phyloP scores from a whole-genome alignment of 768 basidiomycete species.

The Boletus sensibilis region DNA sequence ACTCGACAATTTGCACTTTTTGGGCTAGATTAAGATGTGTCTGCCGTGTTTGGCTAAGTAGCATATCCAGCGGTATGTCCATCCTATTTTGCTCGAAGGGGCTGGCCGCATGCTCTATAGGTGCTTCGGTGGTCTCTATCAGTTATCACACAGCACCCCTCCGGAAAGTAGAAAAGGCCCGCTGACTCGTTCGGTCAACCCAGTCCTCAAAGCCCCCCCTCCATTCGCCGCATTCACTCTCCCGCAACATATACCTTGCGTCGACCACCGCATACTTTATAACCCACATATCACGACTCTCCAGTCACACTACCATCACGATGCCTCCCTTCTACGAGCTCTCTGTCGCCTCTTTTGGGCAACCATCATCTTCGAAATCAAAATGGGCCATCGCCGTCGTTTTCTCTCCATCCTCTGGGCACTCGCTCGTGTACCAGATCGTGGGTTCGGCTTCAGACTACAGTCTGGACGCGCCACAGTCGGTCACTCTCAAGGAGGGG shows the following conservation, averaged over 20 bases:
- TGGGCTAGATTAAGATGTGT: slow-evolving; percentile 30
- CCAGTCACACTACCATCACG: slow-evolving; percentile 1
- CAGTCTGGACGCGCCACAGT: slow-evolving; percentile 32
- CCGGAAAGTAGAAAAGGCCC: slow-evolving; percentile 23
- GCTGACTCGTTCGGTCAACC: neutral
- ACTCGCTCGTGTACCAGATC: slow-evolving; percentile 34
- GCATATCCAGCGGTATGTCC: slow-evolving; percentile 12
- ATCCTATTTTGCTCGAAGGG: slow-evolving; percentile 22
- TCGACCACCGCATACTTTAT: neutral
- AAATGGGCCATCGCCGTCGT: slow-evolving; percentile 30
- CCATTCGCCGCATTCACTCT: neutral
- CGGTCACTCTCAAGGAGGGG: slow-evolving; percentile 32
- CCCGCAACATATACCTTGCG: neutral
- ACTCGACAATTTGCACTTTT: slow-evolving; percentile 34
- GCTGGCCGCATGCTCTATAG: slow-evolving; percentile 22
- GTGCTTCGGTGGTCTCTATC: slow-evolving; percentile 16
- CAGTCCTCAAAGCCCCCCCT: slow-evolving; percentile 1
- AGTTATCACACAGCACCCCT: slow-evolving; percentile 11
- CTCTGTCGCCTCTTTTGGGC: slow-evolving; percentile 29
- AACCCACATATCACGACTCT: neutral
- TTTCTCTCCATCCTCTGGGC: slow-evolving; percentile 27
- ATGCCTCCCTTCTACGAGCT: slow-evolving; percentile 38
- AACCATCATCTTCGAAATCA: slow-evolving; percentile 19
- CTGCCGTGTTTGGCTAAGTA: slow-evolving; percentile 22
- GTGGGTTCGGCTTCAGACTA: slow-evolving; percentile 29